phyloP scores from a whole-genome alignment of 345 rosid species.

The Orychophragmus violaceus region DNA sequence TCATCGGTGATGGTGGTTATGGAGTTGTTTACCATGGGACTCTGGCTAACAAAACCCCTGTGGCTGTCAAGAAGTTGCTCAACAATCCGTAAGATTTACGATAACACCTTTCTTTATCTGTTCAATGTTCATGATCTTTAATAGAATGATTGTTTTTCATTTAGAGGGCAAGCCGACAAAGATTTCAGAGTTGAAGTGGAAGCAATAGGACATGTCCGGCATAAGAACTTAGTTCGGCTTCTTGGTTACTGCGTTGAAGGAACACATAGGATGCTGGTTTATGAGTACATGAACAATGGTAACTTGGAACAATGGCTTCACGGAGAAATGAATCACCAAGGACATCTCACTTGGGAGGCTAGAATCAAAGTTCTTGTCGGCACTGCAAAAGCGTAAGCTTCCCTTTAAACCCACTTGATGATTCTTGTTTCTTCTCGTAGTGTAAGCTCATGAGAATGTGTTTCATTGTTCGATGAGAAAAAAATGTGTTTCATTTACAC shows the following conservation, averaged over 20 bases:
- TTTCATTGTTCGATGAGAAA: no score
- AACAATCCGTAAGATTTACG: slow-evolving; percentile 66
- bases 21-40: slow-evolving; percentile 87
- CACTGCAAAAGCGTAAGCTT: slow-evolving; percentile 86
- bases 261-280: slow-evolving; percentile 83
- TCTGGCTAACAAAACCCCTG: slow-evolving; percentile 62
- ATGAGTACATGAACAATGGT: slow-evolving; percentile 86
- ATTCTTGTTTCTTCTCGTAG: not conserved
- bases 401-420: not conserved
- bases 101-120: not conserved
- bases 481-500: slow-evolving; percentile 18
- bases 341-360: slow-evolving; percentile 92
- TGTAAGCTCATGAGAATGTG: slow-evolving; percentile 4
- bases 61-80: slow-evolving; percentile 93
- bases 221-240: slow-evolving; percentile 93
- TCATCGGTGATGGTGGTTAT: slow-evolving; percentile 96
- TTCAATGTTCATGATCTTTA: not conserved
- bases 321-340: slow-evolving; percentile 68
- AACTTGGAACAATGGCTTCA: slow-evolving; percentile 96
- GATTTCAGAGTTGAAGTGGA: slow-evolving; percentile 97
- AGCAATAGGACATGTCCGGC: slow-evolving; percentile 94
- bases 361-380: slow-evolving; percentile 80
- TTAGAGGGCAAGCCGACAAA: slow-evolving; percentile 93
- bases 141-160: no score
- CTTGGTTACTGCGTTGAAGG: slow-evolving; percentile 97